Conservation (phyloP, 257 asterid species). For the Fraxinus quadrangulata region DNA sequence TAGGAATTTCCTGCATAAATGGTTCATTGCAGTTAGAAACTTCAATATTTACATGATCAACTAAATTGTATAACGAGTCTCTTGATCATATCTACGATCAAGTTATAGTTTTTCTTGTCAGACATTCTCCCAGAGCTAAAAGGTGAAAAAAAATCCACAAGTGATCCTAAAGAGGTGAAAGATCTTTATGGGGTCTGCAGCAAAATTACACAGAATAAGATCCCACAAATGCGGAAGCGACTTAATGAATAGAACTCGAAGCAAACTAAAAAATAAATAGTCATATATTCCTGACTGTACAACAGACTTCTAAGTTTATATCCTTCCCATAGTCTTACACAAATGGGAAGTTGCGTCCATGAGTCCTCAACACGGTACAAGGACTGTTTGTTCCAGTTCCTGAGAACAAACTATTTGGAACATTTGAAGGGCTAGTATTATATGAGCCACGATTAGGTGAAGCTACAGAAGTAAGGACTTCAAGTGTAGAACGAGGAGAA, state of each 20-base stretch:
- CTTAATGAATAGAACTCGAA: background rate
- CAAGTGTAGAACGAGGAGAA: constrained; percentile 67
- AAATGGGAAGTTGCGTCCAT: background rate
- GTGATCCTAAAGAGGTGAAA: background rate
- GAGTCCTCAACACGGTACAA: background rate
- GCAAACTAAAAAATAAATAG: background rate
- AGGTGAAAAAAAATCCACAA: background rate
- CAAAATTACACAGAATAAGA: background rate
- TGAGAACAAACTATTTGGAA: constrained; percentile 23
- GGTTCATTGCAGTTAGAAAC: background rate
- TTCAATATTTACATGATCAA: background rate
- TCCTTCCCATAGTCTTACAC: background rate
- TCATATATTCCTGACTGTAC: background rate
- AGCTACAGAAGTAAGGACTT: constrained; percentile 37
- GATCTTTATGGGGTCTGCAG: background rate
- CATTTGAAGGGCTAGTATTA: constrained; percentile 33
- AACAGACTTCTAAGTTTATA: background rate
- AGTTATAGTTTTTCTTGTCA: background rate
- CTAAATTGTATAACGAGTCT: background rate
- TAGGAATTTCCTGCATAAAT: background rate
- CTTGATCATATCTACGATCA: background rate
- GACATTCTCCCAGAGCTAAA: background rate
- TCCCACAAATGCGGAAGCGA: background rate
- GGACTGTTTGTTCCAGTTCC: constrained; percentile 30
- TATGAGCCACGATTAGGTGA: constrained; percentile 41